These are phyloP conservation scores for Ensete ventricosum DNA, from an alignment of 176 grass and related monocot species.

Conservation along the genomic window DNA sequence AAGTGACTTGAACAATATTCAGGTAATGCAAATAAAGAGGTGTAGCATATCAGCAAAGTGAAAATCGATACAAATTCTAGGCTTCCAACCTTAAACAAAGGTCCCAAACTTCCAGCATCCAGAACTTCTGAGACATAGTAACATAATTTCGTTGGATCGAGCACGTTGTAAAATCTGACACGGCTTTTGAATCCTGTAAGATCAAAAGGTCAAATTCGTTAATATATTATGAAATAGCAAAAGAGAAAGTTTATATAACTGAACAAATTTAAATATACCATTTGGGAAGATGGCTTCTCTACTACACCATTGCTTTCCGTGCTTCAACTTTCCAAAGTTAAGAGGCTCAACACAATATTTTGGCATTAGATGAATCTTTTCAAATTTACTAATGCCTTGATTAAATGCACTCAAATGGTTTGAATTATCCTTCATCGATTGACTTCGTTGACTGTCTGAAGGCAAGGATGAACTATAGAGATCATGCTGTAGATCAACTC, in stretches of 20 bases:
- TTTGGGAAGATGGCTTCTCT: conserved; percentile 77
- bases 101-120: conserved; percentile 58
- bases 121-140: conserved; percentile 75
- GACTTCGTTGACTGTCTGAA: conserved; percentile 29
- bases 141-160: conserved; percentile 52
- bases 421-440: conserved; percentile 32
- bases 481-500: conserved; percentile 37
- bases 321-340: conserved; percentile 44
- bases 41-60: neutral
- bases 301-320: conserved; percentile 52
- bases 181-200: conserved; percentile 72
- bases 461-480: neutral
- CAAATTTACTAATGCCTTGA: neutral
- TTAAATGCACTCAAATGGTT: conserved; percentile 8
- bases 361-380: conserved; percentile 1
- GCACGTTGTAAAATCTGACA: conserved; percentile 46
- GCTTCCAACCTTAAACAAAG: conserved; percentile 57
- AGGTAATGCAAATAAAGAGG: neutral
- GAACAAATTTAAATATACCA: conserved; percentile 28
- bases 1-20: neutral
- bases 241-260: conserved; percentile 7
- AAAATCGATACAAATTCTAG: neutral
- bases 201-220: conserved; percentile 20
- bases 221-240: conserved; percentile 5
- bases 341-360: conserved; percentile 40